Percentiles rank a stretch among this genome's conserved stretches.
Evolutionary conservation across 768 basidiomycete genomes (phyloP).

Genomic region (Postia placenta): DNA sequence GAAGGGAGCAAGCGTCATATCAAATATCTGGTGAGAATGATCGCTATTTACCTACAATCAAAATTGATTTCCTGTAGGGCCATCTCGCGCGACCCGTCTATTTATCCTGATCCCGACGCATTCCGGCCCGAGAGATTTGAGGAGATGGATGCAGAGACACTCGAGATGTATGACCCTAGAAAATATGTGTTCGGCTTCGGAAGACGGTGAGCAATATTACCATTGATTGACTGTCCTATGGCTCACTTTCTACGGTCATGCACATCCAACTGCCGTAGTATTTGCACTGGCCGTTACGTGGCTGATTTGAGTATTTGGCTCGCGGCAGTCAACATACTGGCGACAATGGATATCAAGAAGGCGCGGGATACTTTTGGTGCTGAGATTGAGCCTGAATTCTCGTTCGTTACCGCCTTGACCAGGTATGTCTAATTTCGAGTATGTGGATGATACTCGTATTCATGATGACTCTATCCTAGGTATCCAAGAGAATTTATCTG

Average conservation of each 20-base stretch:
- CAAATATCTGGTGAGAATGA: slow-evolving; percentile 7
- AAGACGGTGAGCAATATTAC: slow-evolving; percentile 18
- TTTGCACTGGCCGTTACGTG: slow-evolving; percentile 23
- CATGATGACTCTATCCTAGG: no score
- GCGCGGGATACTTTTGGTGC: slow-evolving; percentile 36
- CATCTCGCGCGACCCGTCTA: slow-evolving; percentile 43
- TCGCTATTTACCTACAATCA: neutral
- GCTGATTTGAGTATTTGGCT: slow-evolving; percentile 22
- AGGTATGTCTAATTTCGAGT: no score
- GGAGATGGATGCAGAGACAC: slow-evolving; percentile 8
- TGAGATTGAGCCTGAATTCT: slow-evolving; percentile 29
- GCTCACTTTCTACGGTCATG: neutral
- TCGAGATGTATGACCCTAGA: slow-evolving; percentile 20
- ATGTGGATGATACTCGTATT: no score
- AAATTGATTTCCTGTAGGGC: slow-evolving; percentile 4
- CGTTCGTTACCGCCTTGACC: slow-evolving; percentile 38
- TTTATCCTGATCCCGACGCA: slow-evolving; percentile 25
- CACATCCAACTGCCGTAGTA: slow-evolving; percentile 6
- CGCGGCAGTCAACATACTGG: slow-evolving; percentile 19
- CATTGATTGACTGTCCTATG: neutral
- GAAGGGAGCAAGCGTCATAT: slow-evolving; percentile 12
- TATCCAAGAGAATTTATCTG: no score
- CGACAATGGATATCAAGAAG: slow-evolving; percentile 30
- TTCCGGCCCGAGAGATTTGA: slow-evolving; percentile 22
- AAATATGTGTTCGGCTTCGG: slow-evolving; percentile 31